Base-by-base conservation (phyloP, 805 yeast genomes). In the Starmera quercuum region DNA sequence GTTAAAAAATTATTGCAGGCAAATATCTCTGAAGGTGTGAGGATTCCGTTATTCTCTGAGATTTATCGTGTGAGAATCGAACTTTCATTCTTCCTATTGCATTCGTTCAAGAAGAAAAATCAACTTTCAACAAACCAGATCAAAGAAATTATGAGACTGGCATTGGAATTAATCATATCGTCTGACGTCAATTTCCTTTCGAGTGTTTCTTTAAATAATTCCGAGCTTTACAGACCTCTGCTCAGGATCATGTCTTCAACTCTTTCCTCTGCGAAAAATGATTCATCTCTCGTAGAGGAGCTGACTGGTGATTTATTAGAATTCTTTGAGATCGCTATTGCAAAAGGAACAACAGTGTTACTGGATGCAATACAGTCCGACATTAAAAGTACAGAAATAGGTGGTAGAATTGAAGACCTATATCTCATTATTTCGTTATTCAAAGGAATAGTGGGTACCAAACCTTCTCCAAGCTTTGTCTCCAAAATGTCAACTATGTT, bases 51-150 rank as follows among this genome's bases (percentile, higher is more conserved):
- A 5, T 73, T 75, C 45, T 54, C 58, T 4, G 70, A 68, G 14
- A 64, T 80, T 3, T 75, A 68, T 44, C 66, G 72, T 30, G 83
- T 72, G 33, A 68, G 95, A 32, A 62, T 78, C 26, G 88, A 84
- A 46, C 57, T 85, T 27, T 83, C 38, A 66, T 87, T 58, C 67
- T 75, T 53, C 61, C 39, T 52, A 23, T 28, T 44, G 13, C 38
- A 42, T 32, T 35, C 48, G 11, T 24, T 40, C 8, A 36, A 52
- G 2, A 21, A 34, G 6, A 26, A 31, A 4, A 30, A 37, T 6
- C 35, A 41, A 5, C 32, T 54, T 6, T 40, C 43, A 21, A 37
- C 37, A 6, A 31, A 34, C 31, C 38, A 47, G 29, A 27, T 34
- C 37, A 34, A 38, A 47, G 32, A 43, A 34, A 33, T 53, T 39